Evolutionary conservation across 352 stramenopile species (phyloP).

Genomic region (Blastocystis sp.): DNA sequence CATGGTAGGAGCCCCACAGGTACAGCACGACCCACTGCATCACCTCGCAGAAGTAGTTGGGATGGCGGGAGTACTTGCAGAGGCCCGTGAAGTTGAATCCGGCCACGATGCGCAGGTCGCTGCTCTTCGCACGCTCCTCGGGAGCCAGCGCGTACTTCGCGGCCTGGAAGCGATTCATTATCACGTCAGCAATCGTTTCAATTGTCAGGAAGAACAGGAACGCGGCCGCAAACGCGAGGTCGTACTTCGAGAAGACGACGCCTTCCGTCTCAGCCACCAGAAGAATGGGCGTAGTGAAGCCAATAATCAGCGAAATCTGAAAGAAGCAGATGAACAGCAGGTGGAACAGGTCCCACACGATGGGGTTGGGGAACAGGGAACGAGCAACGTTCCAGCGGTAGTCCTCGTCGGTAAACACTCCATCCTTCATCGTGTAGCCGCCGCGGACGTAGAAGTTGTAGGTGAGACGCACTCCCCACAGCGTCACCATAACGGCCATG

Average conservation of each 20-base stretch:
- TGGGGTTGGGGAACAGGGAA: neutral
- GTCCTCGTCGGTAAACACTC: constrained; percentile 37
- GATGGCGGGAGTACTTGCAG: constrained; percentile 47
- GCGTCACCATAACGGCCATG: constrained; percentile 7
- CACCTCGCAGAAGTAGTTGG: constrained; percentile 47
- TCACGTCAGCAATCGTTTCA: constrained; percentile 4
- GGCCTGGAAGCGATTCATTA: constrained; percentile 25
- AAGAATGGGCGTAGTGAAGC: constrained; percentile 21
- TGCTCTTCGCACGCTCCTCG: constrained; percentile 33
- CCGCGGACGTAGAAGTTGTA: constrained; percentile 35
- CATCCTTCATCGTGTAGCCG: constrained; percentile 1
- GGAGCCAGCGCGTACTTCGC: constrained; percentile 20
- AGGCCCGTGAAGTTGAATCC: constrained; percentile 50
- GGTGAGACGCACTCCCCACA: constrained; percentile 46
- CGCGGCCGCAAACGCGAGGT: neutral
- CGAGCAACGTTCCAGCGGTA: constrained; percentile 22
- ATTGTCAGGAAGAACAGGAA: constrained; percentile 29
- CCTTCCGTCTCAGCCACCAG: neutral
- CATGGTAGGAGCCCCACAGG: constrained; percentile 32
- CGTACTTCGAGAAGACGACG: neutral
- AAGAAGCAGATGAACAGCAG: constrained; percentile 32
- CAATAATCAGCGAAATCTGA: constrained; percentile 12
- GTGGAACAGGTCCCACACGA: constrained; percentile 30
- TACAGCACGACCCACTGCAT: constrained; percentile 63
- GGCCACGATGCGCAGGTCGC: constrained; percentile 4